A percentile compares a stretch with the other conserved stretches of the same genome.
phyloP scores from a whole-genome alignment of 306 rosid genomes.

The Cucumis hystrix region DNA sequence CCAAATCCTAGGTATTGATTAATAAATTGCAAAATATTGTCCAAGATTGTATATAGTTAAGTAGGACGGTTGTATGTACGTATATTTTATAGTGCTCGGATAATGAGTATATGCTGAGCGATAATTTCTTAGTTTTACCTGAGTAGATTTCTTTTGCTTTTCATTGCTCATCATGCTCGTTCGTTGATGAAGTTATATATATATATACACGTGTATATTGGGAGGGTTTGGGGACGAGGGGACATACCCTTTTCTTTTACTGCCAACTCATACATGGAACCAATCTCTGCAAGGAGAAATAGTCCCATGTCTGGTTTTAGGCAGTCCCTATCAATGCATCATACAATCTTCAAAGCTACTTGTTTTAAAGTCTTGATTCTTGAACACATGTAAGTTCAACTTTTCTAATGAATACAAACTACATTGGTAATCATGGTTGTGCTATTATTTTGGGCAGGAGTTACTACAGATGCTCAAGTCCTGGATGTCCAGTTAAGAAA shows the following conservation, averaged over 20 bases:
- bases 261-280: neutral
- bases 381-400: neutral
- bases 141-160: neutral
- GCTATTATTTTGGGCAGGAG: slow-evolving; percentile 42
- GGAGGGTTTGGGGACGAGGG: neutral
- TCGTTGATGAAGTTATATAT: neutral
- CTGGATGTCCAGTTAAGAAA: slow-evolving; percentile 83
- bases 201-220: neutral
- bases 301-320: neutral
- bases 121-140: neutral
- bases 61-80: neutral
- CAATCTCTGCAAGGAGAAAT: neutral
- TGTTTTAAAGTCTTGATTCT: neutral
- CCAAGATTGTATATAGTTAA: neutral
- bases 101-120: neutral
- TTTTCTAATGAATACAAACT: neutral
- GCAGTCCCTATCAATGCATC: neutral
- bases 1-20: slow-evolving; percentile 60
- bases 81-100: neutral
- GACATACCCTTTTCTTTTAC: neutral
- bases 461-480: slow-evolving; percentile 80
- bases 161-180: neutral
- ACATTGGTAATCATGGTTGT: neutral
- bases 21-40: neutral
- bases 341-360: neutral